Evolutionary conservation across 2,329 filamentous ascomycete genomes (phyloP).

Genomic region (Bipolaris zeicola): DNA sequence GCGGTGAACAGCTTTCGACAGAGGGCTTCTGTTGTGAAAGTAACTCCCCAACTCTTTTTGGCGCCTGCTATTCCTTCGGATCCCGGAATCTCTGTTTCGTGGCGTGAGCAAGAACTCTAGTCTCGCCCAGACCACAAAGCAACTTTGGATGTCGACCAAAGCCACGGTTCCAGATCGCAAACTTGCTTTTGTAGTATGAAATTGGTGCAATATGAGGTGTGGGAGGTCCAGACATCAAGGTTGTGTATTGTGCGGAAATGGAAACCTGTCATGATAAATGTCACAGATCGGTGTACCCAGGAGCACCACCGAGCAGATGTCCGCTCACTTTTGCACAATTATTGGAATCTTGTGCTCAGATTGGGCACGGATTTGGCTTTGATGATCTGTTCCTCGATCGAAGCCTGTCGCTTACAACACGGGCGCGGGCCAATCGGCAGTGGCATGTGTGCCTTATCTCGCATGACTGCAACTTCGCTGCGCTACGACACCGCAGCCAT

Average conservation of each 20-base stretch:
- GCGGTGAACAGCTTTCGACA: slow-evolving; percentile 36
- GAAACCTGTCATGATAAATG: slow-evolving; percentile 9
- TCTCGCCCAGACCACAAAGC: neutral
- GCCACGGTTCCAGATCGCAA: neutral
- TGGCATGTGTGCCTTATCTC: slow-evolving; percentile 50
- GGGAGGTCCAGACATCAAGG: neutral
- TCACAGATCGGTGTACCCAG: neutral
- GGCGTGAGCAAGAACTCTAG: slow-evolving; percentile 10
- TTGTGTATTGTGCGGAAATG: slow-evolving; percentile 4
- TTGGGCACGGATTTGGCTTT: neutral
- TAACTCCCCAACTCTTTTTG: slow-evolving; percentile 3
- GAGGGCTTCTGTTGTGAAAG: slow-evolving; percentile 26
- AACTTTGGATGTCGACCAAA: neutral
- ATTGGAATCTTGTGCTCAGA: neutral
- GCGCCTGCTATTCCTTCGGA: slow-evolving; percentile 5
- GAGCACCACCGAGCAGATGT: neutral
- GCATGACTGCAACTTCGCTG: slow-evolving; percentile 9
- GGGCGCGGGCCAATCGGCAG: slow-evolving; percentile 22
- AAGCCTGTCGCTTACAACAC: slow-evolving; percentile 15
- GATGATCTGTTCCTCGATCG: slow-evolving; percentile 11
- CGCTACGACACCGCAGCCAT: neutral
- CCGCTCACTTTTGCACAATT: neutral
- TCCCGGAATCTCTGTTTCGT: slow-evolving; percentile 2
- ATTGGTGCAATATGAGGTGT: neutral
- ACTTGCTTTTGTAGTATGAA: slow-evolving; percentile 11